Percentiles rank a stretch among this genome's conserved stretches.
These are phyloP conservation scores for Clonostachys chloroleuca DNA, from an alignment of 2,329 filamentous ascomycete genomes.

Conservation along the genomic window DNA sequence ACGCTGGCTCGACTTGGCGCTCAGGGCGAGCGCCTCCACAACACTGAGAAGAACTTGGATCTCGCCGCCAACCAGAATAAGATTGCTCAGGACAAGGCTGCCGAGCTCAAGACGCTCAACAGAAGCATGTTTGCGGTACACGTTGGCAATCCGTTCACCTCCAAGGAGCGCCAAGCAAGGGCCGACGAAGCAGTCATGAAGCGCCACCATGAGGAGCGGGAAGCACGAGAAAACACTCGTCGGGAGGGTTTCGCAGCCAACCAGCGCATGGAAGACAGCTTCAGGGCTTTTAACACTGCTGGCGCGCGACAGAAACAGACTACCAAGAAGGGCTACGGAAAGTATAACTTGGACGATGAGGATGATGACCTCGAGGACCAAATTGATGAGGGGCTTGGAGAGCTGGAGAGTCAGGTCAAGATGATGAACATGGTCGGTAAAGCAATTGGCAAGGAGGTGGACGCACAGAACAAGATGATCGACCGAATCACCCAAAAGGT, in stretches of 20 bases:
- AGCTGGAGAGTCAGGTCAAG: slow-evolving; percentile 66
- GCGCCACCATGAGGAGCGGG: slow-evolving; percentile 61
- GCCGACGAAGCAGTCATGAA: slow-evolving; percentile 67
- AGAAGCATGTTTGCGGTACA: slow-evolving; percentile 87
- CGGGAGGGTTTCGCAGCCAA: slow-evolving; percentile 43
- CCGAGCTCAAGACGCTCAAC: slow-evolving; percentile 81
- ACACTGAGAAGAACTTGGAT: slow-evolving; percentile 80
- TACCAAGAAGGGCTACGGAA: slow-evolving; percentile 41
- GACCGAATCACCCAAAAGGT: slow-evolving; percentile 77
- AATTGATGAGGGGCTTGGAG: slow-evolving; percentile 56
- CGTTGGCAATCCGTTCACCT: slow-evolving; percentile 74
- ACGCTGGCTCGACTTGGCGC: slow-evolving; percentile 70
- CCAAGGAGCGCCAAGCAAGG: slow-evolving; percentile 56
- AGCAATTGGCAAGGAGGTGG: slow-evolving; percentile 71
- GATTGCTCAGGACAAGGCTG: slow-evolving; percentile 73
- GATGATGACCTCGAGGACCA: slow-evolving; percentile 45
- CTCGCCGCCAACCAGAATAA: slow-evolving; percentile 72
- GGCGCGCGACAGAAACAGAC: slow-evolving; percentile 16
- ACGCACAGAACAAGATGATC: slow-evolving; percentile 71
- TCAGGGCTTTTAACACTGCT: slow-evolving; percentile 31
- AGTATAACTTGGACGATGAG: slow-evolving; percentile 75
- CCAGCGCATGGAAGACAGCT: slow-evolving; percentile 47
- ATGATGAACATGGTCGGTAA: slow-evolving; percentile 69
- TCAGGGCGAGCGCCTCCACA: slow-evolving; percentile 77
- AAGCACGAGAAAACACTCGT: slow-evolving; percentile 60